These are phyloP conservation scores for Cyclotella distinguenda DNA, from an alignment of 108 stramenopile genomes.

Conservation along the genomic window DNA sequence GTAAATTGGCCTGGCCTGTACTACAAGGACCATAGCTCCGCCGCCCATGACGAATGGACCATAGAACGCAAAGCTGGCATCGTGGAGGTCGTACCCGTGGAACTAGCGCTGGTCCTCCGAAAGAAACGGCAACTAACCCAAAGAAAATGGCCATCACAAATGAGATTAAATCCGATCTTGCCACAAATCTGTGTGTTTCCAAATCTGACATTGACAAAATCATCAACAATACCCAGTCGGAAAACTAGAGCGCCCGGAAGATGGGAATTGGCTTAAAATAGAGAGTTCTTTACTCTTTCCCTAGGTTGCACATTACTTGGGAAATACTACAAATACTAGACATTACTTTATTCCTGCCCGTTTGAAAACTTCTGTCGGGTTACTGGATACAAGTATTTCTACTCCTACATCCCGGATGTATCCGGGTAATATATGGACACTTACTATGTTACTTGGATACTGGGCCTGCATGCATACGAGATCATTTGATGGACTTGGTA, in stretches of 20 bases:
- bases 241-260: constrained; percentile 16
- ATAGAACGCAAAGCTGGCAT: background rate
- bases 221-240: constrained; percentile 2
- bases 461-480: no score
- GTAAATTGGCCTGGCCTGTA: background rate
- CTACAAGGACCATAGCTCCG: background rate
- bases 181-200: constrained; percentile 2
- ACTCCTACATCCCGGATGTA: no score
- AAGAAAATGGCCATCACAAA: background rate
- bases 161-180: background rate
- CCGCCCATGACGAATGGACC: background rate
- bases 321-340: no score
- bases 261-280: constrained; percentile 9
- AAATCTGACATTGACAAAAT: constrained; percentile 8
- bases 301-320: no score
- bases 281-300: background rate
- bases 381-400: no score
- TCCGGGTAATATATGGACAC: no score
- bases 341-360: no score
- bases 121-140: background rate
- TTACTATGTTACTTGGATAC: no score
- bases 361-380: no score
- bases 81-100: no score
- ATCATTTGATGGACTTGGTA: no score
- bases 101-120: no score